Evolutionary conservation across 2,329 filamentous ascomycete species (phyloP).

Genomic region (Alternaria arborescens): DNA sequence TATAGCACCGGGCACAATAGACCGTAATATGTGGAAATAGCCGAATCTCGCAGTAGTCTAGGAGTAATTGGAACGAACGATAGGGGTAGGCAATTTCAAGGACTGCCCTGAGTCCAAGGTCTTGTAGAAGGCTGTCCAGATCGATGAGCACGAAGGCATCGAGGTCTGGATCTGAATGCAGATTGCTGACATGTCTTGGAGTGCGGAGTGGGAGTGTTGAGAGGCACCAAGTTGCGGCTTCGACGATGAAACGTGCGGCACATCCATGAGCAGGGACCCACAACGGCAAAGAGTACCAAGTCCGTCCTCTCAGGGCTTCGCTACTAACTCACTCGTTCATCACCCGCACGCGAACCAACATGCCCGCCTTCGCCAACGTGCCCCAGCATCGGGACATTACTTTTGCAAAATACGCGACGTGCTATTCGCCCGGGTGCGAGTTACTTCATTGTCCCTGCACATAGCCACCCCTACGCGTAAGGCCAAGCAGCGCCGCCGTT

Average conservation of each 20-base stretch:
- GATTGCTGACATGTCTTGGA: background rate
- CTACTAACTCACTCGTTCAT: background rate
- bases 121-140: background rate
- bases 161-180: background rate
- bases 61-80: background rate
- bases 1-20: background rate
- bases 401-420: conserved; percentile 11
- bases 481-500: conserved; percentile 22
- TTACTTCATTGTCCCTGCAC: conserved; percentile 21
- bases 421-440: conserved; percentile 17
- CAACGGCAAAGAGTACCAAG: background rate
- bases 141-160: background rate
- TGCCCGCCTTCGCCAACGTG: background rate
- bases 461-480: conserved; percentile 31
- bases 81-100: background rate
- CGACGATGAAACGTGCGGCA: background rate
- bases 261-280: background rate
- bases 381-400: conserved; percentile 7
- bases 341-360: background rate
- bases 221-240: background rate
- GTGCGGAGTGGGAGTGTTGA: background rate
- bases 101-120: background rate
- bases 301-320: background rate
- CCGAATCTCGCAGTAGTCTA: background rate
- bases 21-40: background rate